Conservation (phyloP, 2,329 filamentous ascomycete species). For the Colletotrichum sp. region DNA sequence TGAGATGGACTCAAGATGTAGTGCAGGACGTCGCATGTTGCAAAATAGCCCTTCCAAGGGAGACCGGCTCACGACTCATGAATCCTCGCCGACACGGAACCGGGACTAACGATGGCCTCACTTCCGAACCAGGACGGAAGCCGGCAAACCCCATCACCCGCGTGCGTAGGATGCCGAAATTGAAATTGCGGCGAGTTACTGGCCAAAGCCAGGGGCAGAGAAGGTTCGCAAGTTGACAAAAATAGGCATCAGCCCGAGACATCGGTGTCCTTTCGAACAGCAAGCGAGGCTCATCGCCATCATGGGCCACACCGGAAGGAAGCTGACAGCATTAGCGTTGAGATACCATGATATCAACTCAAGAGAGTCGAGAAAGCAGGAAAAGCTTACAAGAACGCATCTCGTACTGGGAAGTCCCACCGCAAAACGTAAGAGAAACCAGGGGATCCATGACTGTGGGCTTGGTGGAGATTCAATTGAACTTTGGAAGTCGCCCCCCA, state of each 20-base stretch:
- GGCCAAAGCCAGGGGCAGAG: too few relatives aligned
- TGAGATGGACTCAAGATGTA: too few relatives aligned
- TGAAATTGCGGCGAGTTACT: too few relatives aligned
- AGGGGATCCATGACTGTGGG: not conserved
- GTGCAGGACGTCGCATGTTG: accelerated
- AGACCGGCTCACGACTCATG: too few relatives aligned
- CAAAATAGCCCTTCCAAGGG: too few relatives aligned
- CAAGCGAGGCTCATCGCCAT: not conserved
- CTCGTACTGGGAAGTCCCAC: not conserved
- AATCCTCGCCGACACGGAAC: too few relatives aligned
- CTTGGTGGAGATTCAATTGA: not conserved
- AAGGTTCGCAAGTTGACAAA: not conserved
- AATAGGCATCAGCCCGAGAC: not conserved
- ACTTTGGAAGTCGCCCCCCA: not conserved
- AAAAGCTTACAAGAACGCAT: not conserved
- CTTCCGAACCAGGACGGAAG: too few relatives aligned
- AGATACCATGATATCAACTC: not conserved
- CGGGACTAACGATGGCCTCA: too few relatives aligned
- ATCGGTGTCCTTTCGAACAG: not conserved
- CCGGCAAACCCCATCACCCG: too few relatives aligned
- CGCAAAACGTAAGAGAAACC: not conserved
- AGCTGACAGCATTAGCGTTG: not conserved
- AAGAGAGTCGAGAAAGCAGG: not conserved
- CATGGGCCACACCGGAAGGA: not conserved
- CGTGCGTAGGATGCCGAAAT: too few relatives aligned